phyloP scores from a whole-genome alignment of 345 rosid genomes.

The Citrus mangshanensis region DNA sequence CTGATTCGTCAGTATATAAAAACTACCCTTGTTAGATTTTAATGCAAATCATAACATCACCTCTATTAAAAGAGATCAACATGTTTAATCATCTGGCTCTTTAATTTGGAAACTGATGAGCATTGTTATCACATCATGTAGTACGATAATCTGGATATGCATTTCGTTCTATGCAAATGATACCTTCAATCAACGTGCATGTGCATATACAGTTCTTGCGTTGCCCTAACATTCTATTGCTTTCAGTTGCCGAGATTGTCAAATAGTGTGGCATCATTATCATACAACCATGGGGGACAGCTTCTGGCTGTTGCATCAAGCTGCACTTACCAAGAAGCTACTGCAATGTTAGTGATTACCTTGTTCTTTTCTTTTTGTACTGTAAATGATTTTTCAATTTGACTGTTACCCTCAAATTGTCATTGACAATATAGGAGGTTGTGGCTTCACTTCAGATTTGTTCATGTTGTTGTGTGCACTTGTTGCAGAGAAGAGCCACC shows the following conservation, averaged over 20 bases:
- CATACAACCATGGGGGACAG: constrained; percentile 53
- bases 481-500: constrained; percentile 61
- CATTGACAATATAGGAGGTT: background rate
- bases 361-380: background rate
- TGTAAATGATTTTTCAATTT: background rate
- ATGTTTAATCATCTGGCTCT: background rate
- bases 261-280: constrained; percentile 64
- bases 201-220: background rate
- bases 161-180: background rate
- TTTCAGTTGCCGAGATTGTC: constrained; percentile 67
- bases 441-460: background rate
- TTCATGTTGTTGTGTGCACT: background rate
- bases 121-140: background rate
- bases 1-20: background rate
- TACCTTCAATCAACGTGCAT: background rate
- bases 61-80: background rate
- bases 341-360: constrained; percentile 52
- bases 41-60: background rate
- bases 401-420: background rate
- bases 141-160: background rate
- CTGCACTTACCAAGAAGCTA: constrained; percentile 64
- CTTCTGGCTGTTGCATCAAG: constrained; percentile 80
- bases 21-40: background rate
- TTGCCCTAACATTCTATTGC: constrained; percentile 17
- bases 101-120: background rate